A percentile compares a stretch with the other conserved stretches of the same genome.
phyloP scores from a whole-genome alignment of 345 rosid genomes.

The Lumnitzera littorea region DNA sequence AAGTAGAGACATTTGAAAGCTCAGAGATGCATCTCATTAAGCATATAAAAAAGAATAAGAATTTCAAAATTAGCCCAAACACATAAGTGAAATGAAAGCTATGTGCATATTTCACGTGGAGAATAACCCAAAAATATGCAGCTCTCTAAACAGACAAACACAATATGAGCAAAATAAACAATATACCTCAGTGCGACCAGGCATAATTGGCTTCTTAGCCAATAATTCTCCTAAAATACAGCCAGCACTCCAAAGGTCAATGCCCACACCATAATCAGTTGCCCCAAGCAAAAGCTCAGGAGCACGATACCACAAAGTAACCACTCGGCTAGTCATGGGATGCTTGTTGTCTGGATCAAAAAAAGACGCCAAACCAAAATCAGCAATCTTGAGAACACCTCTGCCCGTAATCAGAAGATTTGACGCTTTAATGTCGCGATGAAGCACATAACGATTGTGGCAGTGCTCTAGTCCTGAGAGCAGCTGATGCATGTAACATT shows the following conservation, averaged over 20 bases:
- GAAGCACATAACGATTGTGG: conserved; percentile 33
- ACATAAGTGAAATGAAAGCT: too few species aligned
- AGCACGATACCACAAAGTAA: conserved; percentile 43
- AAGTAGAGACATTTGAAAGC: too few species aligned
- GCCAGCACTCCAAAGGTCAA: conserved; percentile 48
- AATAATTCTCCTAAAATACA: conserved; percentile 40
- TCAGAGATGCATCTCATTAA: too few species aligned
- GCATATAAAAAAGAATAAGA: too few species aligned
- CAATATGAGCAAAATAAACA: background rate
- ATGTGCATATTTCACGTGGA: too few species aligned
- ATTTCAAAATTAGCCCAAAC: too few species aligned
- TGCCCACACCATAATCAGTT: conserved; percentile 37
- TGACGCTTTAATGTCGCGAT: conserved; percentile 43
- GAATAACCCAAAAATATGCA: too few species aligned
- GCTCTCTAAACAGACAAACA: background rate
- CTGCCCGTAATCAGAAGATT: conserved; percentile 37
- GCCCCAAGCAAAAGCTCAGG: conserved; percentile 45
- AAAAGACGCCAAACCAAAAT: conserved; percentile 37
- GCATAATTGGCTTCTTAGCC: conserved; percentile 40
- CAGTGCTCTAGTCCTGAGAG: conserved; percentile 47
- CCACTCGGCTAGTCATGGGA: conserved; percentile 43
- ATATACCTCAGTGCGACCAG: conserved; percentile 42
- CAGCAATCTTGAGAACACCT: conserved; percentile 42
- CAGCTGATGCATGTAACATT: conserved; percentile 35
- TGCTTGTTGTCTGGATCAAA: conserved; percentile 37